Percentiles rank a stretch among this genome's conserved stretches.
Conservation (phyloP, 371 early-diverging fungal genomes). For the Mortierella sp. region DNA sequence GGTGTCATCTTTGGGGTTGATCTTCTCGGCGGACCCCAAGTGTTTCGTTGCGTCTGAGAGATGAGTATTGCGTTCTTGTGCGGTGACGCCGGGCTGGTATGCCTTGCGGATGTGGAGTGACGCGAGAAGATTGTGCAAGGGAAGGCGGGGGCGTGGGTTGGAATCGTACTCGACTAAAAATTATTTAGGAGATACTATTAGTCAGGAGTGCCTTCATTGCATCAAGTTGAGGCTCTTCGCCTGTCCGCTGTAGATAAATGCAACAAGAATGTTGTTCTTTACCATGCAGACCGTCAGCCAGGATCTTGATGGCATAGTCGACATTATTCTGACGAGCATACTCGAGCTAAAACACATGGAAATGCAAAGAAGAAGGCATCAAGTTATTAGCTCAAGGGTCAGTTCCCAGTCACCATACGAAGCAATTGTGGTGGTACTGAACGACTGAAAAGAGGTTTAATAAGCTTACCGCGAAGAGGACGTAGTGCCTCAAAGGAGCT, state of each 20-base stretch:
- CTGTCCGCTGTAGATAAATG: neutral
- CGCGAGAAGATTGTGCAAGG: conserved; percentile 75
- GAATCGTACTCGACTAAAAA: conserved; percentile 57
- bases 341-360: conserved; percentile 69
- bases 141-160: conserved; percentile 70
- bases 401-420: neutral
- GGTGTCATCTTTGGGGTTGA: conserved; percentile 77
- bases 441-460: neutral
- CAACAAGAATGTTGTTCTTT: neutral
- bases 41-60: conserved; percentile 66
- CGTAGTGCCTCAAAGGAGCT: conserved; percentile 79
- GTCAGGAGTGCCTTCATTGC: neutral
- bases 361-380: neutral
- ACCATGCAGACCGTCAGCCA: conserved; percentile 72
- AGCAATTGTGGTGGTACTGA: neutral
- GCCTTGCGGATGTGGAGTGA: conserved; percentile 77
- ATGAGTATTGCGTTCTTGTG: conserved; percentile 57
- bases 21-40: conserved; percentile 77
- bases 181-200: neutral
- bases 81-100: conserved; percentile 49
- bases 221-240: neutral
- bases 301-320: conserved; percentile 71
- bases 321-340: conserved; percentile 78
- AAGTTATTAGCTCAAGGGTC: neutral
- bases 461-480: conserved; percentile 79